Evolutionary conservation across 495 filamentous ascomycete species (phyloP).

Genomic region (Aspergillus hancockii): DNA sequence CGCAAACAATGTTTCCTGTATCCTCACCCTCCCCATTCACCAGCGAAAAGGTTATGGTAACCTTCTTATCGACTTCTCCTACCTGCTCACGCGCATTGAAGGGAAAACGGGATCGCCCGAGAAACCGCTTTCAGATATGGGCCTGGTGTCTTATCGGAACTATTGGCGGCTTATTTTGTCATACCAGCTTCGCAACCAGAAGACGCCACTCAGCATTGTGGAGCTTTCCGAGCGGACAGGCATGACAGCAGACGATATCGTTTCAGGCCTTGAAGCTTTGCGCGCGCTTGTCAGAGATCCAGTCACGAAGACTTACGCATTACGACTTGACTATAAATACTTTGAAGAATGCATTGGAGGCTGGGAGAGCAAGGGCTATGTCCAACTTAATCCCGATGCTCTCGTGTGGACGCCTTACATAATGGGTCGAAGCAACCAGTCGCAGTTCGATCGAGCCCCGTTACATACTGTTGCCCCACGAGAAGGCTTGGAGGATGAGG

Average conservation of each 20-base stretch:
- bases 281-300: constrained; percentile 89
- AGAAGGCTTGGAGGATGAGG: constrained; percentile 63
- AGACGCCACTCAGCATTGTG: constrained; percentile 66
- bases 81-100: constrained; percentile 89
- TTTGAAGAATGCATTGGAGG: constrained; percentile 81
- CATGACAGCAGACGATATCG: constrained; percentile 93
- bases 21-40: constrained; percentile 91
- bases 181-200: constrained; percentile 70
- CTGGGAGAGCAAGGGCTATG: constrained; percentile 84
- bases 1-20: constrained; percentile 96
- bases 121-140: constrained; percentile 97
- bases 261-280: constrained; percentile 87
- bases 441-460: constrained; percentile 80
- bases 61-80: constrained; percentile 96
- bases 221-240: constrained; percentile 89
- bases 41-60: constrained; percentile 97
- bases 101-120: constrained; percentile 94
- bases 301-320: constrained; percentile 80
- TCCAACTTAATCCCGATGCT: constrained; percentile 76
- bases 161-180: constrained; percentile 93
- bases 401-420: constrained; percentile 97
- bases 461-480: constrained; percentile 85
- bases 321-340: constrained; percentile 79
- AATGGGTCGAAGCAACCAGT: constrained; percentile 85
- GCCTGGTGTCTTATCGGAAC: constrained; percentile 91